These are phyloP conservation scores for Populus hybrid DNA, from an alignment of 441 rosid genomes.

Conservation along the genomic window DNA sequence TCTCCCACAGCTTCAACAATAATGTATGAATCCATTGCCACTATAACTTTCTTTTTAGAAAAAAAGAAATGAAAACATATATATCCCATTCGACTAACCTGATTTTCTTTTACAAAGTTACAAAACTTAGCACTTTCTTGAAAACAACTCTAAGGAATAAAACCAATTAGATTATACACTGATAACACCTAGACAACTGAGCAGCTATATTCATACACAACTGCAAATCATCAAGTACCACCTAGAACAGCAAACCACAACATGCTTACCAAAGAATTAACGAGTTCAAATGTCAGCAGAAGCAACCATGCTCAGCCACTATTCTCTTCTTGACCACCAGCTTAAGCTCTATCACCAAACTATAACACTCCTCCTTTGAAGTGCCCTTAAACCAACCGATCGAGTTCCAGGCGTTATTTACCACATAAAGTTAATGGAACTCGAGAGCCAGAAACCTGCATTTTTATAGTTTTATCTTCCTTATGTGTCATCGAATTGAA, in stretches of 20 bases:
- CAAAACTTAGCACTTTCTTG: slow-evolving; percentile 3
- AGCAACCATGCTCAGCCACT: slow-evolving; percentile 26
- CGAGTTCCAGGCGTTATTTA: neutral
- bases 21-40: neutral
- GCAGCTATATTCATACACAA: slow-evolving; percentile 17
- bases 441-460: slow-evolving; percentile 15
- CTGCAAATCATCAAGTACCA: slow-evolving; percentile 18
- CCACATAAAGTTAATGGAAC: slow-evolving; percentile 9
- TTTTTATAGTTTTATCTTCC: slow-evolving; percentile 11
- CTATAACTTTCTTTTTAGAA: neutral
- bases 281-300: slow-evolving; percentile 21
- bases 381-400: slow-evolving; percentile 10
- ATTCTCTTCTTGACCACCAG: slow-evolving; percentile 14
- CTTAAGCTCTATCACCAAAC: slow-evolving; percentile 17
- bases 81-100: slow-evolving; percentile 20
- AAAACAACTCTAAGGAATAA: slow-evolving; percentile 20
- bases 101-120: slow-evolving; percentile 30
- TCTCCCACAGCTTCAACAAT: slow-evolving; percentile 4
- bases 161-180: slow-evolving; percentile 25
- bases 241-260: neutral
- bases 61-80: slow-evolving; percentile 1
- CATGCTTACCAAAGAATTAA: slow-evolving; percentile 3
- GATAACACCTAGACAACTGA: slow-evolving; percentile 12
- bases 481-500: slow-evolving; percentile 41
- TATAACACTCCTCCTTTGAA: neutral